Base-by-base conservation (phyloP, 345 rosid genomes). In the Populus davidiana region DNA sequence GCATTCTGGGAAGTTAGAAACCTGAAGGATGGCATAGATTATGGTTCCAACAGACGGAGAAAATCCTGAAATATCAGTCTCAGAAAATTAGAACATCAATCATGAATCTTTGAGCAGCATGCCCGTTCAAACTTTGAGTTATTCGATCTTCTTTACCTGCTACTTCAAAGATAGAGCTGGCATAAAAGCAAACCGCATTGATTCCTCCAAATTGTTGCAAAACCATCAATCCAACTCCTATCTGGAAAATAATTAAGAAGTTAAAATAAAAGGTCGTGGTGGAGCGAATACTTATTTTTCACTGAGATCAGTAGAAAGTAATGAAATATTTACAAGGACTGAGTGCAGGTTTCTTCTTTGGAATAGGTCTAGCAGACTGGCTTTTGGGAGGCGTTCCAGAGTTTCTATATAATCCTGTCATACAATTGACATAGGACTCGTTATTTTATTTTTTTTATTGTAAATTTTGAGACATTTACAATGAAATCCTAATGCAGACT, bases 11-110 rank as follows among this genome's bases (percentile, higher is more conserved):
- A 41, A 36, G 35, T 47, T 38, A 74, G 36, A 74, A 78, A 94
- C 99, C 98, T 95, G 99, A 67, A 96, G 86, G 81, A 90, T 79
- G 36, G 98, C 99, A 80, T 92, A 96, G 76, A 61, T 85, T 81
- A 90, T 87, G 78, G 93, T 93, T 81, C 98, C 99, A 69, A 87
- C 65, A 73, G 76, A 75, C 62, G 94, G 63, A 17, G 97, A 88
- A 77, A 93, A 86, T 76, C 99, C 99, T 93, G 90, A 23, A 25
- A 38, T 1, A 16, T 59, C 25, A 8, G 7, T 9, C 20, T 18
- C 29, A 21, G 17, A 62, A 0, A 3, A 21, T 62, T 49, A 49
- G 10, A 27, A 4, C 10, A 8, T 61, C 27, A 59, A 20, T 59
- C 21, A 59, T 5, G 66, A 23, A 25, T n/a, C 6, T 23, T 27